Conservation (phyloP, 345 rosid species). For the Punica granatum region DNA sequence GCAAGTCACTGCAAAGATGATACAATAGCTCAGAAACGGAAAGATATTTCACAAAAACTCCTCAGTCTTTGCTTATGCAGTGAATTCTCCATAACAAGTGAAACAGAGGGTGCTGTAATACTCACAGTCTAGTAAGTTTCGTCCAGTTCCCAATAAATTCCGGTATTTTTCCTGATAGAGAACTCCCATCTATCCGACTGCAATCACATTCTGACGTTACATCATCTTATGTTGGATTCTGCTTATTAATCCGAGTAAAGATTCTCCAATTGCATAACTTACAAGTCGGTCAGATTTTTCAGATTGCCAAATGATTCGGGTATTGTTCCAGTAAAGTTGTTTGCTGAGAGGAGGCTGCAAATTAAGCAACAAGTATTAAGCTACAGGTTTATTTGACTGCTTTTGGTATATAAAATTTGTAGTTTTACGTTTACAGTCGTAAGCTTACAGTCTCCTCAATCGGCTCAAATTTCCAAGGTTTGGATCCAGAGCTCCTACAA, state of each 20-base stretch:
- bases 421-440: background rate
- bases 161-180: conserved; percentile 68
- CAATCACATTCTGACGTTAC: conserved; percentile 9
- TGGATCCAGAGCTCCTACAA: conserved; percentile 54
- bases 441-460: conserved; percentile 47
- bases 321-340: conserved; percentile 63
- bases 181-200: conserved; percentile 78
- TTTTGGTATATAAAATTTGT: background rate
- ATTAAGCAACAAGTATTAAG: background rate
- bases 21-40: background rate
- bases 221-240: background rate
- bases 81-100: background rate
- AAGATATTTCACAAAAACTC: background rate
- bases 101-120: background rate
- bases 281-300: conserved; percentile 66
- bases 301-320: conserved; percentile 62
- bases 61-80: background rate
- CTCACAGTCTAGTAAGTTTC: conserved; percentile 48
- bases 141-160: conserved; percentile 84
- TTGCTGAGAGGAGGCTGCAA: conserved; percentile 60
- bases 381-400: background rate
- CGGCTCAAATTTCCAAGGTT: conserved; percentile 52
- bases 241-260: background rate
- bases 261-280: conserved; percentile 21
- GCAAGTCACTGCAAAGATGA: conserved; percentile 46